phyloP scores from a whole-genome alignment of 805 yeast species.

The Naumovozyma castellii region DNA sequence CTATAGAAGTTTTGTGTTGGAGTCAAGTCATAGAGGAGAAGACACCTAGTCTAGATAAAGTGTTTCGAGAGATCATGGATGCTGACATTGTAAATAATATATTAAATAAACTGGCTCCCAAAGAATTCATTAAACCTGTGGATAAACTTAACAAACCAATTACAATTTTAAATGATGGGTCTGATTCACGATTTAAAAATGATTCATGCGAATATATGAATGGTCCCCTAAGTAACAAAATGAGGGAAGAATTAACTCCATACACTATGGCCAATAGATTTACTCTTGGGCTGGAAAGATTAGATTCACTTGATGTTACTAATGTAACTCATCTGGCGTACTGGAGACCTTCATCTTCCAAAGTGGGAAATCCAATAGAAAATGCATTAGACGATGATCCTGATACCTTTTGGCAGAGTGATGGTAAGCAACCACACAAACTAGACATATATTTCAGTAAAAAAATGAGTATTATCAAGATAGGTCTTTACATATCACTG shows the following conservation, averaged over 20 bases:
- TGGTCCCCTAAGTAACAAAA: constrained; percentile 11
- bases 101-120: constrained; percentile 1
- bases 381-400: constrained; percentile 68
- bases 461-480: constrained; percentile 54
- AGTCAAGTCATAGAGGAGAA: too few species aligned
- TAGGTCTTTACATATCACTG: constrained; percentile 65
- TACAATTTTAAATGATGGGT: neutral
- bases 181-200: neutral
- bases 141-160: neutral
- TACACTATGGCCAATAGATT: constrained; percentile 11
- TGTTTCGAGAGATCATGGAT: neutral
- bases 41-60: too few species aligned
- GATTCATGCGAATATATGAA: constrained; percentile 10
- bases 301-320: constrained; percentile 38
- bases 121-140: neutral
- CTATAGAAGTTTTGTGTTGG: neutral
- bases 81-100: neutral
- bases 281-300: constrained; percentile 15
- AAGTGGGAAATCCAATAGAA: constrained; percentile 62
- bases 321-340: constrained; percentile 76
- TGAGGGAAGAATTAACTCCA: constrained; percentile 13
- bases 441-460: constrained; percentile 74
- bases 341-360: constrained; percentile 75
- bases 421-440: constrained; percentile 81
- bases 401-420: constrained; percentile 84